These are phyloP conservation scores for Rubia tinctorum DNA, from an alignment of 305 asterid genomes.

Conservation along the genomic window DNA sequence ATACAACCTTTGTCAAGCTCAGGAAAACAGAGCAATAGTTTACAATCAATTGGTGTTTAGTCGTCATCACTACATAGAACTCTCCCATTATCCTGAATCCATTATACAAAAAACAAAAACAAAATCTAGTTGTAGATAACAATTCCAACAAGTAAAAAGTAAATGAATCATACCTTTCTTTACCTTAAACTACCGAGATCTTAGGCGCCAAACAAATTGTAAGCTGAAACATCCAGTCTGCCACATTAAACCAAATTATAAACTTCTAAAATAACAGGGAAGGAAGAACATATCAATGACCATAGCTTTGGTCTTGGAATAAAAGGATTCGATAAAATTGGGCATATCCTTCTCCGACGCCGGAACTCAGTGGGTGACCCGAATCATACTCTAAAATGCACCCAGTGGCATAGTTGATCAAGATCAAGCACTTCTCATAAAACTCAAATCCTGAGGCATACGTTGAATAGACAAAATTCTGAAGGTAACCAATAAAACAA, in stretches of 20 bases:
- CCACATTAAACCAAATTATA: neutral
- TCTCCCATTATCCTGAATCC: slow-evolving; percentile 10
- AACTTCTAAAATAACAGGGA: neutral
- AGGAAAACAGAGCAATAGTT: neutral
- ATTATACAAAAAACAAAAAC: neutral
- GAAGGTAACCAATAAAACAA: no score
- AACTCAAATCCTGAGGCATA: no score
- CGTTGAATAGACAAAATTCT: no score
- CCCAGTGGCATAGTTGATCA: no score
- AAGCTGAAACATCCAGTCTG: neutral
- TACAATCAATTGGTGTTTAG: no score
- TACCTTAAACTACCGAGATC: neutral
- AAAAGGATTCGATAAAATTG: slow-evolving; percentile 71
- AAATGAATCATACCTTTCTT: neutral
- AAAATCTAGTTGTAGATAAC: neutral
- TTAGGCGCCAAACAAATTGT: neutral
- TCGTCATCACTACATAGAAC: neutral
- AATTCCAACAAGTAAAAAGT: slow-evolving; percentile 2
- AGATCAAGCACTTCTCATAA: no score
- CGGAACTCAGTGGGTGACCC: slow-evolving; percentile 52
- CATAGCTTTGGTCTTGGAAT: slow-evolving; percentile 91
- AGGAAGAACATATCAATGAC: slow-evolving; percentile 44
- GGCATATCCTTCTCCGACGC: slow-evolving; percentile 83
- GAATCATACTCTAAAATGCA: no score
- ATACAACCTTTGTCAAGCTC: neutral